Conservation (phyloP, 2,329 filamentous ascomycete species). For the Monosporascus sp. region DNA sequence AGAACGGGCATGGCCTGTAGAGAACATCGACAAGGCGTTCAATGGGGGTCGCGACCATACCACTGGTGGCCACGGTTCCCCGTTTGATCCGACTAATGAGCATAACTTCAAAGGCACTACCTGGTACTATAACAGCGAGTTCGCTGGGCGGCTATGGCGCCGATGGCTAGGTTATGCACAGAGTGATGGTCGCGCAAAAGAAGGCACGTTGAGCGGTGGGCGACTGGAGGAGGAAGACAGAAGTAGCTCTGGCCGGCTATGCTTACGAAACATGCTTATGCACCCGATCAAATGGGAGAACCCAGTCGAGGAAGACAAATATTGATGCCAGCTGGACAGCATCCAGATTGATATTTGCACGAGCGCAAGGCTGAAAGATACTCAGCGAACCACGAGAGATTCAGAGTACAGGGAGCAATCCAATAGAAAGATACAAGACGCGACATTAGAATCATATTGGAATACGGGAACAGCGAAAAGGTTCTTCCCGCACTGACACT, state of each 20-base stretch:
- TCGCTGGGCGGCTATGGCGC: constrained; percentile 71
- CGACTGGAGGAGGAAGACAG: constrained; percentile 42
- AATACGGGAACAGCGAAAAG: too few species aligned
- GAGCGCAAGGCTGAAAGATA: too few species aligned
- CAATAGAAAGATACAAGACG: too few species aligned
- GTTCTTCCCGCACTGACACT: too few species aligned
- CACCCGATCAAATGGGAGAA: constrained; percentile 73
- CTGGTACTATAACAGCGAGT: constrained; percentile 81
- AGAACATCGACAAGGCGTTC: constrained; percentile 69
- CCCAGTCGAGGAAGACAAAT: constrained; percentile 35
- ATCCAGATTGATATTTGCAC: too few species aligned
- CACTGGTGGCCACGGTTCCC: constrained; percentile 58
- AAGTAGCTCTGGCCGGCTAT: constrained; percentile 60
- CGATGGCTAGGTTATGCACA: constrained; percentile 66
- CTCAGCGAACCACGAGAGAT: too few species aligned
- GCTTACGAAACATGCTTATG: constrained; percentile 71
- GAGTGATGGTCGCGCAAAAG: constrained; percentile 43
- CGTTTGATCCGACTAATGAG: constrained; percentile 66
- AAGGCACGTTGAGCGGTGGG: constrained; percentile 45
- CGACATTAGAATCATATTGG: too few species aligned
- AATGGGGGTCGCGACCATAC: constrained; percentile 68
- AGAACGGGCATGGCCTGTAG: constrained; percentile 67
- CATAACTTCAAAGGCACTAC: constrained; percentile 77
- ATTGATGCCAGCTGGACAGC: constrained; percentile 5
- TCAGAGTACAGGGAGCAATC: too few species aligned